Percentiles rank a stretch among this genome's conserved stretches.
These are phyloP conservation scores for Hordeum vulgare DNA, from an alignment of 176 grass and related monocot genomes.

Conservation along the genomic window DNA sequence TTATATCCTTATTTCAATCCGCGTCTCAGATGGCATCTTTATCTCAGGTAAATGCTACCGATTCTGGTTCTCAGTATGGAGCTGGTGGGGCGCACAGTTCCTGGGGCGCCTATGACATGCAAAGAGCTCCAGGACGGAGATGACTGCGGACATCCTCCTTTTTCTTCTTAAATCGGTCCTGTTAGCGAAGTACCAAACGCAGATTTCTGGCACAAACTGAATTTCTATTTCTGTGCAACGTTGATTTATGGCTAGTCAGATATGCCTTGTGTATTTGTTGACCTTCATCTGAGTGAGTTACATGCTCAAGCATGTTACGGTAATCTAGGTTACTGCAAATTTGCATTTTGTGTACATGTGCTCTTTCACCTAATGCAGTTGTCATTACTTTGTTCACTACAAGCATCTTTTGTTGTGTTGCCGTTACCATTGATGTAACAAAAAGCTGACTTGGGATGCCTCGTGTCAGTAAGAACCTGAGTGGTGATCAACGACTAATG, in stretches of 20 bases:
- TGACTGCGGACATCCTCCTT: neutral
- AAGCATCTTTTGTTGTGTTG: neutral
- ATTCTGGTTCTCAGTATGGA: slow-evolving; percentile 46
- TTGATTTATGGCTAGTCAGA: neutral
- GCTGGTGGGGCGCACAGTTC: slow-evolving; percentile 29
- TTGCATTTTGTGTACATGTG: neutral
- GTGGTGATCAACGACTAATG: too few species aligned
- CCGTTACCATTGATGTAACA: too few species aligned
- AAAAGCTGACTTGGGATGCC: too few species aligned
- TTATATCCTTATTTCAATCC: neutral
- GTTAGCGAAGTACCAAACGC: slow-evolving; percentile 1
- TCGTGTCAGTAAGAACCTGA: too few species aligned
- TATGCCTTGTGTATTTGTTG: neutral
- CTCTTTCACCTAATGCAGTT: neutral
- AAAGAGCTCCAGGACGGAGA: slow-evolving; percentile 46
- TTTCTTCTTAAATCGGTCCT: neutral
- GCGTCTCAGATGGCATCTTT: slow-evolving; percentile 8
- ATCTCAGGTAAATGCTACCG: slow-evolving; percentile 41
- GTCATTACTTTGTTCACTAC: neutral
- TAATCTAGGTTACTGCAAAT: neutral
- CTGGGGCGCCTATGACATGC: slow-evolving; percentile 52
- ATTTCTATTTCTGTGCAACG: neutral
- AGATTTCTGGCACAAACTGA: slow-evolving; percentile 4
- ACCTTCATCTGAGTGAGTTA: neutral
- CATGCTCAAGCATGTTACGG: neutral